Evolutionary conservation across 208 protist genomes (phyloP), one percentile per base, ranked within the genome.

Genomic region (Eutreptiella sp.): DNA sequence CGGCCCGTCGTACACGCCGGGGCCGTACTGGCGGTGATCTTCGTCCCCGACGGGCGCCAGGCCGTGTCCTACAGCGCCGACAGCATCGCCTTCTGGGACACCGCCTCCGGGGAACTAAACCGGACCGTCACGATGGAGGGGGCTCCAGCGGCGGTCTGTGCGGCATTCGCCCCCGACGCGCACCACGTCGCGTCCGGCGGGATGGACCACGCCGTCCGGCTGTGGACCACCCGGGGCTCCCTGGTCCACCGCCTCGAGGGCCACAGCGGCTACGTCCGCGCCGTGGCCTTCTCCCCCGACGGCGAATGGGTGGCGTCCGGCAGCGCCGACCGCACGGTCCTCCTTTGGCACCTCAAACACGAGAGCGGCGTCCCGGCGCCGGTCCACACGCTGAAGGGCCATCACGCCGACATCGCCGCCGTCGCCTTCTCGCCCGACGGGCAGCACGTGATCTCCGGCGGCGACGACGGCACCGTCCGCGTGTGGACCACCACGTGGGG

Each of bases 41-140:
- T 99, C 94, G 98, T 93, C 7, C 79, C 85, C 19, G 96, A 99
- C 70, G 97, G 99, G 84, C 88, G 96, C 66, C 93, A 99, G 85
- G 99, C 99, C 70, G 85, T 99, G 54, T 99, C 96, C 36, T n/a
- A n/a, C n/a, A n/a, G n/a, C n/a, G n/a, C n/a, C n/a, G n/a, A n/a
- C n/a, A n/a, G n/a, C n/a, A n/a, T n/a, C n/a, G n/a, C n/a, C 41
- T 66, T 88, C 53, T 99, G 95, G 95, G 98, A 99, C n/a, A n/a
- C n/a, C 89, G 97, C 95, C 46, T 88, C 96, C 60, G 97, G 96
- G 68, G 91, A 99, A 77, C 97, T 89, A 82, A 95, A 96, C 80
- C 93, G 94, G 84, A 93, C 89, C 60, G 85, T 99, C 66, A n/a
- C n/a, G n/a, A n/a, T n/a, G n/a, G 83, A 84, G 43, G 79, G 88